These are phyloP conservation scores for Trichoderma semiorbis DNA, from an alignment of 2,329 filamentous ascomycete species.

Conservation along the genomic window DNA sequence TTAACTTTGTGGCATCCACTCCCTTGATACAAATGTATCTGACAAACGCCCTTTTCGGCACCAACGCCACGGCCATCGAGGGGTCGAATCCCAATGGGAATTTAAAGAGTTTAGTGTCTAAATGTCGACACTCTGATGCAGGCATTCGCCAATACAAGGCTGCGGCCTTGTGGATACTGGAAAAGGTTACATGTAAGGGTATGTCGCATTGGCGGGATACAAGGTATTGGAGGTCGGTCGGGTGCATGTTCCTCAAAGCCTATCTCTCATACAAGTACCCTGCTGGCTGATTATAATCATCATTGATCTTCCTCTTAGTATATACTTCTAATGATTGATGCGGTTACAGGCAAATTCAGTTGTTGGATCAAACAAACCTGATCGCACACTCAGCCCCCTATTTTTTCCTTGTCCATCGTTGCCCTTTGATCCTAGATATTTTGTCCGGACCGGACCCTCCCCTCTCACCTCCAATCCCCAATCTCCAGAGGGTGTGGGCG, in stretches of 20 bases:
- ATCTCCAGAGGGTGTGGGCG: neutral
- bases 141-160: neutral
- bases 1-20: no score
- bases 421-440: neutral
- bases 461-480: neutral
- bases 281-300: neutral
- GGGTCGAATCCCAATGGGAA: neutral
- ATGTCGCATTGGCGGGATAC: neutral
- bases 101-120: neutral
- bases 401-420: neutral
- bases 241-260: neutral
- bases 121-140: neutral
- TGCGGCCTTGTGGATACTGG: neutral
- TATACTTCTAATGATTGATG: no score
- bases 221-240: no score
- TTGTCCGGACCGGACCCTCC: neutral
- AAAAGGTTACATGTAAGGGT: neutral
- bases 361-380: neutral
- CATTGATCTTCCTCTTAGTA: no score
- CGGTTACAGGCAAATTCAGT: neutral
- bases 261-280: neutral
- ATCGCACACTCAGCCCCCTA: neutral
- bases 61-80: neutral
- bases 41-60: neutral
- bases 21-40: neutral